phyloP scores from a whole-genome alignment of 148 eudicot genomes.

The Heliamphora exappendiculata region DNA sequence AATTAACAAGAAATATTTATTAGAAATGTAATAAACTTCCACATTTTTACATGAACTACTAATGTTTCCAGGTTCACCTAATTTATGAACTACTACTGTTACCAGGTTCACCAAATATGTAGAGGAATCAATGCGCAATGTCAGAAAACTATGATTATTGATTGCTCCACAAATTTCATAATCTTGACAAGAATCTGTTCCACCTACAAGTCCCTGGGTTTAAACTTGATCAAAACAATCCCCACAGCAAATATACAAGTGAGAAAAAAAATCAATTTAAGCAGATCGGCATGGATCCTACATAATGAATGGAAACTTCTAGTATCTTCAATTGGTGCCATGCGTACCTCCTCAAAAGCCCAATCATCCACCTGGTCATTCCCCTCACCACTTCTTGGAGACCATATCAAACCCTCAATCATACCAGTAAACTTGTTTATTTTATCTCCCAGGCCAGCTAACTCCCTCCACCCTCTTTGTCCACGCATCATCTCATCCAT shows the following conservation, averaged over 20 bases:
- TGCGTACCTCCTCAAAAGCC: constrained; percentile 92
- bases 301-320: background rate
- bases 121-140: background rate
- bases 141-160: background rate
- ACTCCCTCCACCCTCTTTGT: constrained; percentile 98
- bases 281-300: background rate
- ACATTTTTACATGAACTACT: too few relatives aligned
- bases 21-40: too few relatives aligned
- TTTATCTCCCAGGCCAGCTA: constrained; percentile 89
- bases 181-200: background rate
- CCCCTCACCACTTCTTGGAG: constrained; percentile 73
- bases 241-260: background rate
- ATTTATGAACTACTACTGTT: too few relatives aligned
- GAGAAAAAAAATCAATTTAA: background rate
- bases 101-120: background rate
- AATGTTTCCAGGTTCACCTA: too few relatives aligned
- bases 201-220: background rate
- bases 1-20: too few relatives aligned
- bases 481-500: constrained; percentile 99
- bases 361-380: constrained; percentile 70
- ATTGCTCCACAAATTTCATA: background rate
- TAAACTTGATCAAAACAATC: background rate
- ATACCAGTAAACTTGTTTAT: constrained; percentile 90
- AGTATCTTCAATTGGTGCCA: background rate
- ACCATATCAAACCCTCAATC: constrained; percentile 97